Percentiles rank a stretch among this genome's conserved stretches.
These are phyloP conservation scores for Didymella sp. DNA, from an alignment of 2,329 filamentous ascomycete species.

Conservation along the genomic window DNA sequence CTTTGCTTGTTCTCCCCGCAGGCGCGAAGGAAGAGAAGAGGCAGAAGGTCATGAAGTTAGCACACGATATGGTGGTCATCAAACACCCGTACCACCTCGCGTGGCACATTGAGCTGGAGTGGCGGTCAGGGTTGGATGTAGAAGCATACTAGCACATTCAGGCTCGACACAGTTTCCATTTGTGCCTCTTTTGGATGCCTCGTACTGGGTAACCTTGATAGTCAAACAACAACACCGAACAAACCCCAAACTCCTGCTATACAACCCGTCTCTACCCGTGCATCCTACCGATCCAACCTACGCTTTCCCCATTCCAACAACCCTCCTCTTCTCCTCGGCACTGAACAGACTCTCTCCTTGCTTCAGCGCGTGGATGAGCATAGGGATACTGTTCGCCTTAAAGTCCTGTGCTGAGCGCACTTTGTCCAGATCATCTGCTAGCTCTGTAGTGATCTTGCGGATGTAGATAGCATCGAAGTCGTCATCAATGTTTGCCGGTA, in stretches of 20 bases:
- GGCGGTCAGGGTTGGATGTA: conserved; percentile 64
- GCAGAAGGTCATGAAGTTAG: conserved; percentile 75
- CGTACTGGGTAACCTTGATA: not conserved
- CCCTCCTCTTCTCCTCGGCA: conserved; percentile 58
- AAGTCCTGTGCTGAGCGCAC: conserved; percentile 74
- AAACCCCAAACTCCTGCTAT: conserved; percentile 25
- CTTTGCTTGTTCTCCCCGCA: conserved; percentile 70
- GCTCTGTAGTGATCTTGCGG: conserved; percentile 71
- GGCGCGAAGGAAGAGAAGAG: conserved; percentile 75
- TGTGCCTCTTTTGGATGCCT: not conserved
- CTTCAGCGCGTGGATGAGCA: conserved; percentile 72
- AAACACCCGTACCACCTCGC: conserved; percentile 88
- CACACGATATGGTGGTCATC: conserved; percentile 94
- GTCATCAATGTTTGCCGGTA: conserved; percentile 27
- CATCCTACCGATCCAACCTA: conserved; percentile 3
- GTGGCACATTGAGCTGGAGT: conserved; percentile 91
- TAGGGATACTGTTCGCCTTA: conserved; percentile 65
- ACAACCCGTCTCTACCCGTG: conserved; percentile 5
- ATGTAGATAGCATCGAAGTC: conserved; percentile 72
- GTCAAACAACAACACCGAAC: not conserved
- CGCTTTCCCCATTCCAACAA: conserved; percentile 37
- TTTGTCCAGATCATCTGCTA: conserved; percentile 76
- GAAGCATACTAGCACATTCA: conserved; percentile 31
- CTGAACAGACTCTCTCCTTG: conserved; percentile 71
- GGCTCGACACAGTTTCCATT: not conserved